phyloP scores from a whole-genome alignment of 257 asterid species.

The Fraxinus excelsior region DNA sequence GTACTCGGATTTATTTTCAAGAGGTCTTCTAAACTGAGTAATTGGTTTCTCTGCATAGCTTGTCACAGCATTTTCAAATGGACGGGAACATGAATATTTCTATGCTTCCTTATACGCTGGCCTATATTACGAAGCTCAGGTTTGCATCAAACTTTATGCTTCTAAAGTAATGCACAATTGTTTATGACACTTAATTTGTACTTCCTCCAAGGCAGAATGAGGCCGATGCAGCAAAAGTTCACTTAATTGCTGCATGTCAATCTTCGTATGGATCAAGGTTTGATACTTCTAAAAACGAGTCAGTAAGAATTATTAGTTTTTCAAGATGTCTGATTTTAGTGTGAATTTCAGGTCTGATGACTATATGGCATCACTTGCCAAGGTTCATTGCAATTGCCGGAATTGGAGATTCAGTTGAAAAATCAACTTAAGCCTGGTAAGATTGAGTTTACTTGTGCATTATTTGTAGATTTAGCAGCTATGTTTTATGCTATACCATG shows the following conservation, averaged over 20 bases:
- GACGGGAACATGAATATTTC: slow-evolving; percentile 63
- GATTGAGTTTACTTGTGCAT: background rate
- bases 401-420: slow-evolving; percentile 50
- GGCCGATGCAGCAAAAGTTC: slow-evolving; percentile 63
- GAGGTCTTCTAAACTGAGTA: background rate
- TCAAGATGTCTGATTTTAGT: background rate
- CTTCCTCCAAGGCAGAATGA: slow-evolving; percentile 48
- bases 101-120: slow-evolving; percentile 87
- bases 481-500: background rate
- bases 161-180: background rate
- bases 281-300: slow-evolving; percentile 6
- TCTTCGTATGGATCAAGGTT: slow-evolving; percentile 83
- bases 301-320: background rate
- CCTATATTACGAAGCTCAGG: slow-evolving; percentile 90
- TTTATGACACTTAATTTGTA: slow-evolving; percentile 9
- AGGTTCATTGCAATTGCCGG: slow-evolving; percentile 81
- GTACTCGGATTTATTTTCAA: background rate
- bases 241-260: slow-evolving; percentile 66
- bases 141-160: slow-evolving; percentile 29
- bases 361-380: slow-evolving; percentile 86
- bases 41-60: slow-evolving; percentile 46
- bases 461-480: background rate
- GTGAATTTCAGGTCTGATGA: slow-evolving; percentile 66
- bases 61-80: slow-evolving; percentile 63
- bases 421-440: slow-evolving; percentile 13